Evolutionary conservation across 1,284 basidiomycete species (phyloP).

Genomic region (Marasmius sp.): DNA sequence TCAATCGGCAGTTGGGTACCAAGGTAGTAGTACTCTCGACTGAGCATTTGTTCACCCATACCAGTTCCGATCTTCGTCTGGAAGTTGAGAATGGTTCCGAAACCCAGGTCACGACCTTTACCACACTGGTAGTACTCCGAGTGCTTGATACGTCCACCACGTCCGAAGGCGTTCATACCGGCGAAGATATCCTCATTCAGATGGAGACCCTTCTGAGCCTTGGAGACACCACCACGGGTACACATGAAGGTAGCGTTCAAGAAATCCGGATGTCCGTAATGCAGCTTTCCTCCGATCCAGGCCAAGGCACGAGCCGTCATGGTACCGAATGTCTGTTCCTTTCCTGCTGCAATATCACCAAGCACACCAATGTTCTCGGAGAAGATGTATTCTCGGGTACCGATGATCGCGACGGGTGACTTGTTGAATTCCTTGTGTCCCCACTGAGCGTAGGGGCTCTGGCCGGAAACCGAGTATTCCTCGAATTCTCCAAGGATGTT

Average conservation of each 20-base stretch:
- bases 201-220: conserved; percentile 98
- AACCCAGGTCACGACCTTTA: conserved; percentile 98
- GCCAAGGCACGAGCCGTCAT: conserved; percentile 94
- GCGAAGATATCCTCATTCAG: conserved; percentile 99
- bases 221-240: conserved; percentile 97
- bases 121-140: conserved; percentile 99
- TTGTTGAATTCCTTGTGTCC: conserved; percentile 90
- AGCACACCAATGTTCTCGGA: conserved; percentile 99
- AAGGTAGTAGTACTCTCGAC: conserved; percentile 98
- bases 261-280: conserved; percentile 99
- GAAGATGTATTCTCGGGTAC: conserved; percentile 99
- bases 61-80: conserved; percentile 99
- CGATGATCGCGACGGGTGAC: conserved; percentile 95
- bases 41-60: conserved; percentile 99
- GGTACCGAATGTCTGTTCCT: conserved; percentile 99
- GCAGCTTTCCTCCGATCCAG: conserved; percentile 98
- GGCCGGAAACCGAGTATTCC: conserved; percentile 87
- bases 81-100: conserved; percentile 99
- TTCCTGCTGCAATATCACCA: conserved; percentile 98
- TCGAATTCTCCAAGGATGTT: conserved; percentile 98
- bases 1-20: conserved; percentile 98
- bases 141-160: conserved; percentile 99
- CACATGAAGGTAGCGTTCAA: conserved; percentile 98
- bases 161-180: conserved; percentile 98
- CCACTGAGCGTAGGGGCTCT: conserved; percentile 94